These are phyloP conservation scores for Oryza meridionalis DNA, from an alignment of 176 grass and related monocot species.

Conservation along the genomic window DNA sequence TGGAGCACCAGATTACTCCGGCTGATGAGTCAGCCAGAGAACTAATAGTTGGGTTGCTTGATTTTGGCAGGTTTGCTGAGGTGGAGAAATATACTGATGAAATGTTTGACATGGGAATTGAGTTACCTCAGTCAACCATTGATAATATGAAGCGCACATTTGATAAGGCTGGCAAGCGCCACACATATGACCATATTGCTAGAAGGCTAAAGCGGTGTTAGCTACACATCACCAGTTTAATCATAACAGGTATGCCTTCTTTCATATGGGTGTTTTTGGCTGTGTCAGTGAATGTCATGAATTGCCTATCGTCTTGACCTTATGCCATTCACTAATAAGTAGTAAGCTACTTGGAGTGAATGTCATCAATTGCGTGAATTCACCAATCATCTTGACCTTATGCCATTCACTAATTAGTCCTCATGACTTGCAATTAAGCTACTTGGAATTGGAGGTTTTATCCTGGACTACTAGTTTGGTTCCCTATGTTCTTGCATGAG, in stretches of 20 bases:
- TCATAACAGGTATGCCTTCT: conserved; percentile 46
- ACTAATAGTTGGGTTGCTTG: conserved; percentile 61
- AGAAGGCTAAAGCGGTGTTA: conserved; percentile 57
- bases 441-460: neutral
- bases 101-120: conserved; percentile 64
- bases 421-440: neutral
- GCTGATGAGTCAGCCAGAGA: conserved; percentile 65
- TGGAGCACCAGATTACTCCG: conserved; percentile 52
- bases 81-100: conserved; percentile 56
- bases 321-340: conserved; percentile 21
- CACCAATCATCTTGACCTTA: neutral
- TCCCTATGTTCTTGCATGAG: conserved; percentile 5
- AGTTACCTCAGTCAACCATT: conserved; percentile 52
- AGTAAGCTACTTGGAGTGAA: neutral
- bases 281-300: neutral
- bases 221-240: conserved; percentile 13
- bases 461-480: conserved; percentile 20
- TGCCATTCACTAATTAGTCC: conserved; percentile 23
- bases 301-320: neutral
- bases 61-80: conserved; percentile 59
- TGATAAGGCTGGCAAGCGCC: conserved; percentile 48
- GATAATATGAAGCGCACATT: conserved; percentile 66
- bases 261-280: conserved; percentile 38
- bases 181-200: conserved; percentile 49
- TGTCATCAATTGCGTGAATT: conserved; percentile 7